phyloP scores from a whole-genome alignment of 768 basidiomycete genomes.

The Pilatotrama ljubarskyi region DNA sequence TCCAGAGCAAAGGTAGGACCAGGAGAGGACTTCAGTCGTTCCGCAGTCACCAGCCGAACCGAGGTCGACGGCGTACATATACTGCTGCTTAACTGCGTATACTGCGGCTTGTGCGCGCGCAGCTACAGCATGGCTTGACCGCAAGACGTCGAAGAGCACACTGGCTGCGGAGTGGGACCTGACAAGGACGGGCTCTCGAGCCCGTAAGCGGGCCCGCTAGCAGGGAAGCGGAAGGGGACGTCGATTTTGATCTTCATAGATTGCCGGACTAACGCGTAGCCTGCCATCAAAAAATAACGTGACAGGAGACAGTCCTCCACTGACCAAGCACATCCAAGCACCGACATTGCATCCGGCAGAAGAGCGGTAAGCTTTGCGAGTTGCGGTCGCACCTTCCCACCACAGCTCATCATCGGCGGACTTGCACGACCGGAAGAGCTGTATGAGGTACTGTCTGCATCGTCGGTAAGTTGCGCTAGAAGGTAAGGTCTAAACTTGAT shows the following conservation, averaged over 20 bases:
- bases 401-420: neutral
- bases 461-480: neutral
- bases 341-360: conserved; percentile 9
- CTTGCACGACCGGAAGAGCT: neutral
- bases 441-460: neutral
- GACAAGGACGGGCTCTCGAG: neutral
- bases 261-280: conserved; percentile 5
- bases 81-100: conserved; percentile 20
- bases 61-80: conserved; percentile 12
- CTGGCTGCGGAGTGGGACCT: conserved; percentile 2
- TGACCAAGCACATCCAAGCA: neutral
- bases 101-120: conserved; percentile 14
- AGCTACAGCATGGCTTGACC: conserved; percentile 3
- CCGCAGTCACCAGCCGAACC: neutral
- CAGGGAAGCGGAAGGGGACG: conserved; percentile 11
- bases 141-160: conserved; percentile 9
- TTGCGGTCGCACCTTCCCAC: neutral
- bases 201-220: neutral
- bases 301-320: neutral
- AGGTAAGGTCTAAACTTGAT: conserved; percentile 9
- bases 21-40: neutral
- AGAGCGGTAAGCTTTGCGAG: neutral
- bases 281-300: conserved; percentile 6
- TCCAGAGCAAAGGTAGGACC: neutral
- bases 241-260: conserved; percentile 11